A percentile compares a stretch with the other conserved stretches of the same genome.
These are phyloP conservation scores for Penicillium tannophilum DNA, from an alignment of 495 filamentous ascomycete species.

Conservation along the genomic window DNA sequence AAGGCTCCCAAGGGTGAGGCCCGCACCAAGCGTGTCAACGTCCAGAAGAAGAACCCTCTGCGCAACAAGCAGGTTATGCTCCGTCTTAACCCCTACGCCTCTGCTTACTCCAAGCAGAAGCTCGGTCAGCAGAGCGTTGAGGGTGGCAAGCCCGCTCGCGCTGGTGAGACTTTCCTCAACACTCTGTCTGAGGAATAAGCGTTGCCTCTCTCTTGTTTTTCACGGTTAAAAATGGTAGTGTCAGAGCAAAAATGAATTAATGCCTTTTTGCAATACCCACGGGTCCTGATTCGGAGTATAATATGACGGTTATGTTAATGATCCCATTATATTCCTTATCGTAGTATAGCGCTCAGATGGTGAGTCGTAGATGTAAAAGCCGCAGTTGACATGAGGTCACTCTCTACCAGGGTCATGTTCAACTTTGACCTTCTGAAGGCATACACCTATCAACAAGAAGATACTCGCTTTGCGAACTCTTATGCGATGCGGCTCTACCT, in stretches of 20 bases:
- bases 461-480: no score
- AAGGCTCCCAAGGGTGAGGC: conserved; percentile 85
- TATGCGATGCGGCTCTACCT: no score
- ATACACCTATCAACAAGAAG: no score
- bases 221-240: conserved; percentile 33
- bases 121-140: conserved; percentile 65
- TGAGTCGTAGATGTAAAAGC: conserved; percentile 12
- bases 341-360: conserved; percentile 11
- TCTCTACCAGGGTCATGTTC: no score
- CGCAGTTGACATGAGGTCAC: background rate
- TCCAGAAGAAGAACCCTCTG: conserved; percentile 99
- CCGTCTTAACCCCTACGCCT: conserved; percentile 95
- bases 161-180: conserved; percentile 52
- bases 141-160: conserved; percentile 53
- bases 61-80: conserved; percentile 96
- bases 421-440: no score
- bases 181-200: conserved; percentile 58
- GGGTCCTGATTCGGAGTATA: conserved; percentile 33
- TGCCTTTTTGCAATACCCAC: conserved; percentile 39
- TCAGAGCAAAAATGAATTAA: conserved; percentile 38
- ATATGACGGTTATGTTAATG: conserved; percentile 35
- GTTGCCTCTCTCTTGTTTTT: conserved; percentile 22
- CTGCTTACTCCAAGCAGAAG: conserved; percentile 80
- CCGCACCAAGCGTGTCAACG: conserved; percentile 82
- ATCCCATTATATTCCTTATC: conserved; percentile 11